phyloP scores from a whole-genome alignment of 106 monocot genomes.

The Cymbidium sinense region DNA sequence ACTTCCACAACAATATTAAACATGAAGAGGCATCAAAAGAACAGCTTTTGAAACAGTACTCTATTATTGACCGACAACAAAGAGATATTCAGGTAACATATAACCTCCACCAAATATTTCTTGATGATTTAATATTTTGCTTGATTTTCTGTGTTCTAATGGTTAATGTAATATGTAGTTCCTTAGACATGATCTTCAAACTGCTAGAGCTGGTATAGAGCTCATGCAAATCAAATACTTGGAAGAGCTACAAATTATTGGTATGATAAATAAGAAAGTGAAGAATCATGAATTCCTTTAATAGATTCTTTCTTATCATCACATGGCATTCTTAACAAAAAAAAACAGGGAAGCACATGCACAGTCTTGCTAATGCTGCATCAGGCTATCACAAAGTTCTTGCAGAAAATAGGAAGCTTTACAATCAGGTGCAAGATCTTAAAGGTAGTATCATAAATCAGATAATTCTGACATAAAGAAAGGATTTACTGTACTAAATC shows the following conservation, averaged over 20 bases:
- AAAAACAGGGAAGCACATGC: constrained; percentile 57
- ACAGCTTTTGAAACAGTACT: constrained; percentile 33
- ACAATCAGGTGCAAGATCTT: constrained; percentile 97
- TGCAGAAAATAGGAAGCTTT: constrained; percentile 79
- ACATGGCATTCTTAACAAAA: not conserved
- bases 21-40: constrained; percentile 37
- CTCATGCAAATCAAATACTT: constrained; percentile 64
- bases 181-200: constrained; percentile 47
- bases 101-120: not conserved
- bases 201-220: constrained; percentile 60
- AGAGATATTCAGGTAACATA: constrained; percentile 64
- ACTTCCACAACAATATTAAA: not conserved
- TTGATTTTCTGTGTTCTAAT: not conserved
- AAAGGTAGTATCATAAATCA: constrained; percentile 39
- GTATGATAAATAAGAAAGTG: constrained; percentile 22
- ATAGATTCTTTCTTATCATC: not conserved
- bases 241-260: constrained; percentile 63
- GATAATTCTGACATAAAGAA: not conserved
- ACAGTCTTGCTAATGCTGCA: constrained; percentile 70
- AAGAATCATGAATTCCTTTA: not conserved
- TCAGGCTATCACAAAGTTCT: constrained; percentile 89
- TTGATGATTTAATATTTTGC: not conserved
- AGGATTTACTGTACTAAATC: not conserved
- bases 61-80: constrained; percentile 59
- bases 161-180: constrained; percentile 31